phyloP scores from a whole-genome alignment of 78 protist genomes.

The Protostelium mycophagum region DNA sequence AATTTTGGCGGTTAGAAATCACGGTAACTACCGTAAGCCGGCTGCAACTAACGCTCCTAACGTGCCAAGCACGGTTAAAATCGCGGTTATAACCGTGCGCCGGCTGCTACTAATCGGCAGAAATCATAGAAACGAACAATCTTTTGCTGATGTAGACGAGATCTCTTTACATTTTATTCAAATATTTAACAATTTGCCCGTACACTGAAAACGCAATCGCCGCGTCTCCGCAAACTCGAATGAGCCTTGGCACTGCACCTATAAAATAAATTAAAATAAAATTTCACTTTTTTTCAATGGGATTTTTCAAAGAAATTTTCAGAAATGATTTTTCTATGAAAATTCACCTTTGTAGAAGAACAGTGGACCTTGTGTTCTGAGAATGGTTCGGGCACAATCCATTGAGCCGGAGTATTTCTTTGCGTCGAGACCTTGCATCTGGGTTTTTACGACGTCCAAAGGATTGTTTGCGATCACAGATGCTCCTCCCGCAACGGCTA shows the following conservation, averaged over 20 bases:
- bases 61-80: no score
- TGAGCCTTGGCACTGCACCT: slow-evolving; percentile 11
- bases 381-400: slow-evolving; percentile 5
- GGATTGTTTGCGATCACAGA: slow-evolving; percentile 35
- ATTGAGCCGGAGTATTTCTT: slow-evolving; percentile 9
- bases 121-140: no score
- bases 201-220: slow-evolving; percentile 27
- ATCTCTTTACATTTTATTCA: background rate
- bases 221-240: slow-evolving; percentile 22
- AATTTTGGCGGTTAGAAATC: no score
- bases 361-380: background rate
- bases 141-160: no score
- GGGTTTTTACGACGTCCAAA: slow-evolving; percentile 38
- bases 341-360: slow-evolving; percentile 21
- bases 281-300: background rate
- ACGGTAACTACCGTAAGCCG: no score
- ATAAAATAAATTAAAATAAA: background rate
- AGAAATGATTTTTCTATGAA: background rate
- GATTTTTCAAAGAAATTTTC: background rate
- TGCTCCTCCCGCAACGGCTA: slow-evolving; percentile 37
- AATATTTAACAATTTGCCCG: background rate
- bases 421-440: slow-evolving; percentile 38
- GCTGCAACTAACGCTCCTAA: no score
- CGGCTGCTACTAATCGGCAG: no score
- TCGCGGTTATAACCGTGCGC: no score